Evolutionary conservation across 2,329 filamentous ascomycete species (phyloP), one percentile per base, ranked within the genome.

Genomic region (Stagonosporopsis cucurbitacearum): DNA sequence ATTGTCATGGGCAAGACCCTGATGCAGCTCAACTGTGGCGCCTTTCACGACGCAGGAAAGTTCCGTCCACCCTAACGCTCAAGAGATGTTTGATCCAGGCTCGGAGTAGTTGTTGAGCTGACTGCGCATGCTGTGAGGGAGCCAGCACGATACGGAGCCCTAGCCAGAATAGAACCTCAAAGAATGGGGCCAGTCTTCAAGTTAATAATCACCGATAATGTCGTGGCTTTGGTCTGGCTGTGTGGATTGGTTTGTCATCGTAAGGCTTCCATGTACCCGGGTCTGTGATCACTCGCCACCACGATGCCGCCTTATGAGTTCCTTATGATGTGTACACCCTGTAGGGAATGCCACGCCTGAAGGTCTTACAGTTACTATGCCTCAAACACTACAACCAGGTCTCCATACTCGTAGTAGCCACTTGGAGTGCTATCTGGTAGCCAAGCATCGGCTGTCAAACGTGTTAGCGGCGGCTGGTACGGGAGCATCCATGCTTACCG

Each of bases 381-480:
- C 11, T 6, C 6, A 4, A 15, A 15, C 3, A 6, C 25, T 25
- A 11, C 13, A 25, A 12, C 12, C 30, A 43, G 13, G 6, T 36
- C 9, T 28, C 22, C 6, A 28, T 28, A 6, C 11, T 13, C 13
- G 19, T 17, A 30, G 12, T 9, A 23, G 6, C 17, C 23, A 37
- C 36, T 20, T 40, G 35, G 32, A 23, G 54, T 61, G 59, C 57
- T 65, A 56, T 55, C 43, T 46, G 17, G 55, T 58, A 59, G 52
- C 56, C 53, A 59, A 61, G 58, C 52, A 57, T 54, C 46, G 42
- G 58, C 55, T 53, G 57, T 68, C 59, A 64, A 59, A 40, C 45
- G 13, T 30, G 7, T 50, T 64, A 63, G 64, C 59, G 58, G 58
- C 53, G 50, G 62, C 59, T 55, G 41, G 37, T 48, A 59, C 57